Conservation (phyloP, 2,329 filamentous ascomycete species). For the Zasmidium cellare region DNA sequence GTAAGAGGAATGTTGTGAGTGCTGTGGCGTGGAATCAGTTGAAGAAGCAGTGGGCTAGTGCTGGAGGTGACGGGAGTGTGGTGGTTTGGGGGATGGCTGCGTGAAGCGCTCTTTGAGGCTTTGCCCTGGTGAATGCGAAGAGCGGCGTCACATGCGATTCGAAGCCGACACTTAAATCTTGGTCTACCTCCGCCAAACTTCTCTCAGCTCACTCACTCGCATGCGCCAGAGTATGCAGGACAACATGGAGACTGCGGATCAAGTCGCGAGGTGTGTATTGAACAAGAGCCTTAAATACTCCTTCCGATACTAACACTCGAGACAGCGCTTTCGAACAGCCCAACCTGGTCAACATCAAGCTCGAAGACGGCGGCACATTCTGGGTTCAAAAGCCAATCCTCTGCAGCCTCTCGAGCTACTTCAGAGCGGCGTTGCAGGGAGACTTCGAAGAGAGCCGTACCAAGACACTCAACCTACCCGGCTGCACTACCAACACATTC, state of each 20-base stretch:
- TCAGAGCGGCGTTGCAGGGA: slow-evolving; percentile 3
- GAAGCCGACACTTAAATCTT: too few relatives aligned
- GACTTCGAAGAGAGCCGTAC: slow-evolving; percentile 3
- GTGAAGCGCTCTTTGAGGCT: not conserved
- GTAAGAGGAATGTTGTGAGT: slow-evolving; percentile 45
- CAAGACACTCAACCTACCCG: slow-evolving; percentile 1
- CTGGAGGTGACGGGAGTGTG: slow-evolving; percentile 49
- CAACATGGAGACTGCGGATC: too few relatives aligned
- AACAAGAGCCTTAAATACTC: too few relatives aligned
- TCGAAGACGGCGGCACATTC: slow-evolving; percentile 9
- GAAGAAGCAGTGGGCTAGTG: slow-evolving; percentile 51
- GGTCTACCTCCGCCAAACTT: too few relatives aligned
- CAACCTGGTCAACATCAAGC: not conserved
- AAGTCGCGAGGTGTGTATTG: too few relatives aligned
- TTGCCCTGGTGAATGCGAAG: too few relatives aligned
- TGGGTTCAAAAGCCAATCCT: slow-evolving; percentile 6
- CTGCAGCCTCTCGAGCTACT: slow-evolving; percentile 8
- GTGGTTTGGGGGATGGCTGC: slow-evolving; percentile 32
- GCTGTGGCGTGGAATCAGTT: slow-evolving; percentile 49
- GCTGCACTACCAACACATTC: not conserved
- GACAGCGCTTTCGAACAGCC: not conserved
- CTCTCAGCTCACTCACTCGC: not conserved
- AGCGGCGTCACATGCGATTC: too few relatives aligned
- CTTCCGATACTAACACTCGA: too few relatives aligned
- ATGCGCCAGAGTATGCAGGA: too few relatives aligned